Conservation (phyloP, 2,329 filamentous ascomycete species). For the Aureobasidium sp. region DNA sequence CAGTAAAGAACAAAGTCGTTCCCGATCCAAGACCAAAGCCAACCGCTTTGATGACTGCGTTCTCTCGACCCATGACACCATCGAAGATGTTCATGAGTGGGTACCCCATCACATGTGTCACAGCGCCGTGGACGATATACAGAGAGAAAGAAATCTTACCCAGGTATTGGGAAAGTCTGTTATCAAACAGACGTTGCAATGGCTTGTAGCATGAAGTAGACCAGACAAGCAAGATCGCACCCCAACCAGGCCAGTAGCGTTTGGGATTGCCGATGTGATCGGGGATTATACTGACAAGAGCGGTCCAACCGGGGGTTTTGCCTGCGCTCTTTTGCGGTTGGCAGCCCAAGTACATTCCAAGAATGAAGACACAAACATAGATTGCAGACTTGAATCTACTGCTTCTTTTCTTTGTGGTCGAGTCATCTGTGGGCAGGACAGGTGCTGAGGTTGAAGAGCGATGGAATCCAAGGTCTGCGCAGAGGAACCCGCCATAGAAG, state of each 20-base stretch:
- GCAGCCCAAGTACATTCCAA: background rate
- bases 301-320: conserved; percentile 5
- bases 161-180: conserved; percentile 59
- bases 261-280: background rate
- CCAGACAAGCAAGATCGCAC: conserved; percentile 9
- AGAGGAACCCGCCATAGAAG: conserved; percentile 59
- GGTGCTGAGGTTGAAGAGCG: background rate
- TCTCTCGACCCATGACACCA: conserved; percentile 23
- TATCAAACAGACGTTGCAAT: conserved; percentile 58
- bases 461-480: conserved; percentile 62
- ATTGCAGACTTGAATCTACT: background rate
- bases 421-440: background rate
- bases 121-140: conserved; percentile 67
- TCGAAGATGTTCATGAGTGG: conserved; percentile 41
- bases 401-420: background rate
- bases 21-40: conserved; percentile 63
- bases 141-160: conserved; percentile 67
- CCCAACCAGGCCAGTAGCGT: conserved; percentile 15
- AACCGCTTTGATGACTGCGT: conserved; percentile 31
- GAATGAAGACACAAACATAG: background rate
- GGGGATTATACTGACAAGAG: background rate
- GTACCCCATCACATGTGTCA: conserved; percentile 56
- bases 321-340: background rate
- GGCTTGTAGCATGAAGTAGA: background rate
- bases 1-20: conserved; percentile 52